A percentile compares a stretch with the other conserved stretches of the same genome.
Evolutionary conservation across 83 land plant genomes (phyloP).

Genomic region (Thuja plicata): DNA sequence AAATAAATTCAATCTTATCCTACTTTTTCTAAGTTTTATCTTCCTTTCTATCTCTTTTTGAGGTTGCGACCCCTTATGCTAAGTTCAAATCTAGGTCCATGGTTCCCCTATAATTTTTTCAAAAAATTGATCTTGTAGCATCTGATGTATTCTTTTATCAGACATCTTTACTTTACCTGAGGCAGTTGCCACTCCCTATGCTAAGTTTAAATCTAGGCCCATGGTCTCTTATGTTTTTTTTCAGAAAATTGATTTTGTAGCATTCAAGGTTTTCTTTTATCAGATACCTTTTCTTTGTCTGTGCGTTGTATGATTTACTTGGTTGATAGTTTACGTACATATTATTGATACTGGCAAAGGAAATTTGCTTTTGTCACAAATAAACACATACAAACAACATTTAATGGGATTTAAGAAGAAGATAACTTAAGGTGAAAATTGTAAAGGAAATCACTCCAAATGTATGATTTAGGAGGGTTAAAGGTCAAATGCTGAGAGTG

Average conservation of each 20-base stretch:
- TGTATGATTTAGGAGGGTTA: too few relatives aligned
- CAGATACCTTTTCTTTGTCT: neutral
- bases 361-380: too few relatives aligned
- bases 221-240: neutral
- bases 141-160: neutral
- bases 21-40: neutral
- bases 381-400: too few relatives aligned
- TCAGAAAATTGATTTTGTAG: neutral
- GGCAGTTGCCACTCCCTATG: neutral
- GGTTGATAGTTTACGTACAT: too few relatives aligned
- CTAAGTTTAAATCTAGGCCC: neutral
- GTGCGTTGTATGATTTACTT: too few relatives aligned
- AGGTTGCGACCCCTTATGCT: neutral
- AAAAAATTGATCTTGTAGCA: neutral
- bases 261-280: neutral
- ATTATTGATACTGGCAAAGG: too few relatives aligned
- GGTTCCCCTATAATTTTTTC: neutral
- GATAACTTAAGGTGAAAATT: too few relatives aligned
- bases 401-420: too few relatives aligned
- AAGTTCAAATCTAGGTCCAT: neutral
- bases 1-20: neutral
- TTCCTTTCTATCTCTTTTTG: neutral
- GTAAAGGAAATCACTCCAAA: too few relatives aligned
- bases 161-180: neutral
- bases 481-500: too few relatives aligned